Percentiles rank a stretch among this genome's conserved stretches.
These are phyloP conservation scores for Yamadazyma mexicana DNA, from an alignment of 1,139 yeast genomes.

Conservation along the genomic window DNA sequence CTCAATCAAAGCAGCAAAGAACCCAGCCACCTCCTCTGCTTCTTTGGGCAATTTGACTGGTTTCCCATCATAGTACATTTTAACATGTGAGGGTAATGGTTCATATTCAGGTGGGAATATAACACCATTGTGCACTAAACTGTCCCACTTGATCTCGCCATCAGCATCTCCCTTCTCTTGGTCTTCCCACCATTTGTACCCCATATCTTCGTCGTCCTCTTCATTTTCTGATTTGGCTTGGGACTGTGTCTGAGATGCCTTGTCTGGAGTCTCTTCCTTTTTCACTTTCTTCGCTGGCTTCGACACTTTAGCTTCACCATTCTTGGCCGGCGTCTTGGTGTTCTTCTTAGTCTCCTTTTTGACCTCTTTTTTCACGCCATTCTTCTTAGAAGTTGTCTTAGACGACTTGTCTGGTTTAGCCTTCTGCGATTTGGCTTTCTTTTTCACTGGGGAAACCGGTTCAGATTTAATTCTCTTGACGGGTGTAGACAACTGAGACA, in stretches of 20 bases:
- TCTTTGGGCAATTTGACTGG: conserved; percentile 71
- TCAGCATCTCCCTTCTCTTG: conserved; percentile 53
- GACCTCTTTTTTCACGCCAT: conserved; percentile 1
- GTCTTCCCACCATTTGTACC: conserved; percentile 86
- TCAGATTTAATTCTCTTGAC: conserved; percentile 5
- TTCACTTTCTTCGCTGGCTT: conserved; percentile 1
- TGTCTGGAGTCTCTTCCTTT: conserved; percentile 1
- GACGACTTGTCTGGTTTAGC: conserved; percentile 1
- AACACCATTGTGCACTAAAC: conserved; percentile 86
- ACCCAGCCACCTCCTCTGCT: conserved; percentile 97
- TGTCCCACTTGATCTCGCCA: conserved; percentile 81
- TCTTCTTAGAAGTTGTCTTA: conserved; percentile 7
- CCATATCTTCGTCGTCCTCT: conserved; percentile 60
- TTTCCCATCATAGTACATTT: conserved; percentile 70
- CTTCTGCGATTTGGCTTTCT: not conserved
- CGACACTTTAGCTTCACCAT: conserved; percentile 3
- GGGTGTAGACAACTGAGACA: conserved; percentile 11
- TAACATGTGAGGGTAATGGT: conserved; percentile 79
- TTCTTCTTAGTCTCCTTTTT: conserved; percentile 1
- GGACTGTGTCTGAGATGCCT: not conserved
- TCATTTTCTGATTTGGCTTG: conserved; percentile 18
- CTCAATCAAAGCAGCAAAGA: conserved; percentile 84
- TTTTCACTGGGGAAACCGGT: conserved; percentile 2
- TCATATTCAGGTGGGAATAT: conserved; percentile 91
- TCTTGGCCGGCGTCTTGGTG: conserved; percentile 1